Percentiles rank a stretch among this genome's conserved stretches.
phyloP scores from a whole-genome alignment of 164 flowering plant species.

The Vitis labrusca region DNA sequence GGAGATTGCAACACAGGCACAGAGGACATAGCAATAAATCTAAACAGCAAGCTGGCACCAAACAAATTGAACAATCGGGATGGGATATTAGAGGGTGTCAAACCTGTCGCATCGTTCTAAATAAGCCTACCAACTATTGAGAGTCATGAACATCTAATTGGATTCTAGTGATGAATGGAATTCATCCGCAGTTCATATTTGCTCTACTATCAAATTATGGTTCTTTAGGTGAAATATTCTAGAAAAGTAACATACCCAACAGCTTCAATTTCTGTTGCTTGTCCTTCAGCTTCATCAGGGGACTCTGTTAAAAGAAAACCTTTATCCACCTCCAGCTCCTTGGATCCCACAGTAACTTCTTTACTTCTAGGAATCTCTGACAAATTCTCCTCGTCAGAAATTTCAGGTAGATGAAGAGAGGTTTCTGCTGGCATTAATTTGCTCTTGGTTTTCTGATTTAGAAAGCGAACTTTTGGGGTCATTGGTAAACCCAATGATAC shows the following conservation, averaged over 20 bases:
- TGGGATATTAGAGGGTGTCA: no score
- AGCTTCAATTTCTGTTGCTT: constrained; percentile 22
- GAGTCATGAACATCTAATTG: no score
- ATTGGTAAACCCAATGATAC: constrained; percentile 84
- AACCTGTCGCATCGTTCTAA: no score
- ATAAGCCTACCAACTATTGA: no score
- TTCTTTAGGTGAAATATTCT: neutral
- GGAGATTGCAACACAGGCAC: neutral
- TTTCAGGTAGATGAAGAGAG: constrained; percentile 27
- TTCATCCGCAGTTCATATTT: no score
- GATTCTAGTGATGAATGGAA: no score
- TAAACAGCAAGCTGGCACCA: neutral
- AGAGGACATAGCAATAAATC: neutral
- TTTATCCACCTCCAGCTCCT: constrained; percentile 19
- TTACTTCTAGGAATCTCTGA: constrained; percentile 6
- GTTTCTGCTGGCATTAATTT: constrained; percentile 24
- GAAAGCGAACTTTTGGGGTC: constrained; percentile 77
- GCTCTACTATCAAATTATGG: no score
- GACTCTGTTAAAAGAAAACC: constrained; percentile 32
- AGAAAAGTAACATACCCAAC: constrained; percentile 29
- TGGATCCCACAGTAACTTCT: neutral
- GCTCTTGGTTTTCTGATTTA: constrained; percentile 46
- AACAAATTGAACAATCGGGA: no score
- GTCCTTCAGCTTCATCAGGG: constrained; percentile 17
- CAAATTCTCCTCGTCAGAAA: constrained; percentile 15